phyloP scores from a whole-genome alignment of 345 rosid genomes.

The Gossypium turneri region DNA sequence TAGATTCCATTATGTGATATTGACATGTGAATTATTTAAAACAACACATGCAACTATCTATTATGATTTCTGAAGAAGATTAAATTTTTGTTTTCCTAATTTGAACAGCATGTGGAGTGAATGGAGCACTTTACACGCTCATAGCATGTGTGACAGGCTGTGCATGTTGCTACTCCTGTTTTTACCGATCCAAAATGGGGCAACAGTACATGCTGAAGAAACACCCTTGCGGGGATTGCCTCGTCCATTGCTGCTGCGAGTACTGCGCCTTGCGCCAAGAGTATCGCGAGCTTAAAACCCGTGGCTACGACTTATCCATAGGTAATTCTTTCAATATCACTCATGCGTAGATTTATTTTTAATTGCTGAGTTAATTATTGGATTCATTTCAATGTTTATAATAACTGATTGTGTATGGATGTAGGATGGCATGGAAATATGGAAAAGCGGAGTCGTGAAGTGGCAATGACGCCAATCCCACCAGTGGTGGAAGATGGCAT shows the following conservation, averaged over 20 bases:
- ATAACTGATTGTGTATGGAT: background rate
- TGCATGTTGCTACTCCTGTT: constrained; percentile 25
- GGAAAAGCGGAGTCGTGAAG: constrained; percentile 29
- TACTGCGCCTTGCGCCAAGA: constrained; percentile 40
- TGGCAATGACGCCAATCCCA: constrained; percentile 21
- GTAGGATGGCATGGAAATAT: constrained; percentile 39
- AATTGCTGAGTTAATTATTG: too few relatives aligned
- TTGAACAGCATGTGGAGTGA: constrained; percentile 22
- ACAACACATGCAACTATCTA: background rate
- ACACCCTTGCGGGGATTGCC: constrained; percentile 28
- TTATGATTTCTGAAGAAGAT: background rate
- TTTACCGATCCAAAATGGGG: constrained; percentile 38
- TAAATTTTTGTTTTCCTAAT: background rate
- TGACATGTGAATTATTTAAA: too few relatives aligned
- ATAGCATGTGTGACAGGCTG: constrained; percentile 25
- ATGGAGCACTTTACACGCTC: constrained; percentile 30
- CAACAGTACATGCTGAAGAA: constrained; percentile 23
- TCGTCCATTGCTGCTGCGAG: constrained; percentile 33
- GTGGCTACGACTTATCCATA: constrained; percentile 30
- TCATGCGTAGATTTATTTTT: background rate
- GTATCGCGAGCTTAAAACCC: constrained; percentile 38
- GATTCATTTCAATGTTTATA: too few relatives aligned
- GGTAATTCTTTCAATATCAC: constrained; percentile 14
- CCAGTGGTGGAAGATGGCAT: constrained; percentile 25
- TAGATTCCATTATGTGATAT: too few relatives aligned